Percentiles rank a stretch among this genome's conserved stretches.
These are phyloP conservation scores for Acer saccharum DNA, from an alignment of 345 rosid species.

Conservation along the genomic window DNA sequence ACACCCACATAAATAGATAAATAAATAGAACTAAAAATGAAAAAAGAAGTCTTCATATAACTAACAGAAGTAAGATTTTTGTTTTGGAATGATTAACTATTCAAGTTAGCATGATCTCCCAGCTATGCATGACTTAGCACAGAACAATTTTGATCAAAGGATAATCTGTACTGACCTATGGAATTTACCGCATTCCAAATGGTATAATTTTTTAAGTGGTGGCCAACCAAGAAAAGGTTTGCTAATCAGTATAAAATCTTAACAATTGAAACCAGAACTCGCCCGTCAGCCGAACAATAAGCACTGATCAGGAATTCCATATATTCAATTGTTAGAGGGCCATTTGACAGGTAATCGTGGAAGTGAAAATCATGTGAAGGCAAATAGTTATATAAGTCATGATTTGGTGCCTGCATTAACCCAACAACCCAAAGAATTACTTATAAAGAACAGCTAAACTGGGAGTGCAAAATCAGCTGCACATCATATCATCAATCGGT, in stretches of 20 bases:
- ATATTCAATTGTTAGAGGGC: background rate
- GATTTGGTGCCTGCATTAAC: background rate
- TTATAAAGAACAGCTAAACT: background rate
- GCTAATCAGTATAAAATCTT: background rate
- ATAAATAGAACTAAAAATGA: background rate
- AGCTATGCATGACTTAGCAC: background rate
- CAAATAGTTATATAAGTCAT: constrained; percentile 1
- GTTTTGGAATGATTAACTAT: background rate
- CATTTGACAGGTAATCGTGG: background rate
- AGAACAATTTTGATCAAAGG: background rate
- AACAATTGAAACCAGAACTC: no score
- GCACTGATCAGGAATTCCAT: background rate
- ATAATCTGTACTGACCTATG: background rate
- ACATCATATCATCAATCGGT: background rate
- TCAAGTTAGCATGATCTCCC: background rate
- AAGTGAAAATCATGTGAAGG: background rate
- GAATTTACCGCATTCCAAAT: background rate
- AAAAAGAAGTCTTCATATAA: background rate
- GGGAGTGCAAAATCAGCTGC: background rate
- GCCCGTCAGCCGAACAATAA: background rate
- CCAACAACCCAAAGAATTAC: background rate
- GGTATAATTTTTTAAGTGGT: background rate
- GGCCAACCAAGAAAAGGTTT: background rate
- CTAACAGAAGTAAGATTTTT: background rate
- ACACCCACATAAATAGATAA: background rate